Base-by-base conservation (phyloP, 805 yeast genomes). In the Wickerhamiella azymoides region DNA sequence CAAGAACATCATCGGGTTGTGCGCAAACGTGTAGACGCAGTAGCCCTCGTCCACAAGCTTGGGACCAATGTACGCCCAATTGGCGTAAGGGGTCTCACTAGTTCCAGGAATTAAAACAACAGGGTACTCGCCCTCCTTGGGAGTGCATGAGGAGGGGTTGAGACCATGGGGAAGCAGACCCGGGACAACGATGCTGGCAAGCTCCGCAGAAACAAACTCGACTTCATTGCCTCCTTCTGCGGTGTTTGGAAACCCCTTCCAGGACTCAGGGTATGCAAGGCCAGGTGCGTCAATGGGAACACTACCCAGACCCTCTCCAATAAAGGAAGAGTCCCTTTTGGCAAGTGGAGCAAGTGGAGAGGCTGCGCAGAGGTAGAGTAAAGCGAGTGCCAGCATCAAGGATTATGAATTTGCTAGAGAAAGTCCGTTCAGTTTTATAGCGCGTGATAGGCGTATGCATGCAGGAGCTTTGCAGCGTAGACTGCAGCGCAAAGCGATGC, bases 1-100 rank as follows among this genome's bases (percentile, higher is more conserved):
- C 10, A 40, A 21, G n/a, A 40, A 21, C 13, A 14, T 4, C 19
- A 40, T 14, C 2, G 44, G 44, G 18, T 30, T 27, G 38, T 40
- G 44, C 18, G 27, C 28, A 24, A 32, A 40, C 19, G 37, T 28
- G 30, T 40, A 40, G 30, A 40, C 44, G 17, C 44, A 40, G 30
- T 25, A 33, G 10, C 38, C 44, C 35, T 40, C 38, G 28, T 32
- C 38, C 11, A 28, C 38, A 11, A 40, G 38, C 7, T 35, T 30
- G 2, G 37, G 44, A 5, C 38, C 37, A 14, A 7, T 11, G 26
- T 32, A 32, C 6, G 44, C 44, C 44, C 44, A 40, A 11, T 40
- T 40, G 19, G 38, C 32, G 14, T 40, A 40, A 18, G 44, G 36
- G 16, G 37, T 33, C 30, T 40, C 44, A 13, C 10, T 24, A 14